Evolutionary conservation across 2,329 filamentous ascomycete genomes (phyloP).

Genomic region (Aureobasidium subglaciale): DNA sequence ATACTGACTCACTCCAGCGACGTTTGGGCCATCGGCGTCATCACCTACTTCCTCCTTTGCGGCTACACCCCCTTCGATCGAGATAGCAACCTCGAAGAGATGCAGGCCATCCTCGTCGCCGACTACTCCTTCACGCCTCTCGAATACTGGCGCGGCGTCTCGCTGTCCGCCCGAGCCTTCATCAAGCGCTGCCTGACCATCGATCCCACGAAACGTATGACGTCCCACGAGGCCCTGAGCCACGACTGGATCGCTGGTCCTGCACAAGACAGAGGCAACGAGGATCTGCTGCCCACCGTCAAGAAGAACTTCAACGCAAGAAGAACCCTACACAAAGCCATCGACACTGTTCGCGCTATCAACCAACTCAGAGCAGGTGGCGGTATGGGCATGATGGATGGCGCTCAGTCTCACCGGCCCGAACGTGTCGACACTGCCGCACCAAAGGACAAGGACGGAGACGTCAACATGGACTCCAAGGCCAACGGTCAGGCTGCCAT

Average conservation of each 20-base stretch:
- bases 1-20: slow-evolving; percentile 48
- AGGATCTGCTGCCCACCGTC: slow-evolving; percentile 56
- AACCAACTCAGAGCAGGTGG: slow-evolving; percentile 59
- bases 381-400: slow-evolving; percentile 53
- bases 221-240: slow-evolving; percentile 68
- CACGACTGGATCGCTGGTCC: slow-evolving; percentile 59
- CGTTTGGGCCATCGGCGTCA: slow-evolving; percentile 96
- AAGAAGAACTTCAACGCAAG: slow-evolving; percentile 66
- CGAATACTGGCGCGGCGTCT: slow-evolving; percentile 96
- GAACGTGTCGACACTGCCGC: slow-evolving; percentile 22
- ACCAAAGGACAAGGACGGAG: slow-evolving; percentile 21
- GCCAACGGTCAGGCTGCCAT: not conserved
- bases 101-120: slow-evolving; percentile 95
- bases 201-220: slow-evolving; percentile 81
- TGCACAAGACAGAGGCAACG: slow-evolving; percentile 38
- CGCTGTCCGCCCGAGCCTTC: slow-evolving; percentile 75
- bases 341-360: slow-evolving; percentile 61
- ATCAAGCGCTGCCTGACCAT: slow-evolving; percentile 88
- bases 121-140: slow-evolving; percentile 92
- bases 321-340: slow-evolving; percentile 58
- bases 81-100: slow-evolving; percentile 95
- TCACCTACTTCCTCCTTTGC: slow-evolving; percentile 96
- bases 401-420: slow-evolving; percentile 51
- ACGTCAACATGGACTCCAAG: slow-evolving; percentile 34
- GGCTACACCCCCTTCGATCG: slow-evolving; percentile 98